Conservation (phyloP, 1,284 basidiomycete species). For the Volvariella volvacea region DNA sequence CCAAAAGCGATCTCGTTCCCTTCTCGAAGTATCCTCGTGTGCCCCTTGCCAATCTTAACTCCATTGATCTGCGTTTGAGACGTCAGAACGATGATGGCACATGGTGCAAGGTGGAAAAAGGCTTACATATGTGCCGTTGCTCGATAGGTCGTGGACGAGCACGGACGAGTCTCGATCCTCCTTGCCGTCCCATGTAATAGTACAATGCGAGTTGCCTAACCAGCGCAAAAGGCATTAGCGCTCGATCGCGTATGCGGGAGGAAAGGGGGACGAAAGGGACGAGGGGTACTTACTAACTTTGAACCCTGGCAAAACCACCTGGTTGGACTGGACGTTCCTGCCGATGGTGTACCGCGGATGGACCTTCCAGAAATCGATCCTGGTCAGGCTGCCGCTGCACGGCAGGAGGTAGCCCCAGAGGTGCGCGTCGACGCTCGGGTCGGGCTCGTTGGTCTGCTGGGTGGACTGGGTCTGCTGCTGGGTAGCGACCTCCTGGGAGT, state of each 20-base stretch:
- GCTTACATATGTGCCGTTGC: slow-evolving; percentile 84
- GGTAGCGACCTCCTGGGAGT: slow-evolving; percentile 18
- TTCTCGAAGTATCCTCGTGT: slow-evolving; percentile 57
- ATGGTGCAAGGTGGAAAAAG: slow-evolving; percentile 3
- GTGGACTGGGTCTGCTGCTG: slow-evolving; percentile 46
- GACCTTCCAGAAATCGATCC: slow-evolving; percentile 55
- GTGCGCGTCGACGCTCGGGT: slow-evolving; percentile 31
- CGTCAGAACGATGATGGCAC: slow-evolving; percentile 1
- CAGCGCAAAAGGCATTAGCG: slow-evolving; percentile 2
- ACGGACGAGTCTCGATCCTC: slow-evolving; percentile 47
- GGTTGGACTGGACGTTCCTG: slow-evolving; percentile 40
- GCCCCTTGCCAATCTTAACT: slow-evolving; percentile 50
- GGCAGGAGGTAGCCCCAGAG: slow-evolving; percentile 69
- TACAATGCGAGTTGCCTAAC: slow-evolving; percentile 62
- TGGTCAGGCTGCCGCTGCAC: slow-evolving; percentile 38
- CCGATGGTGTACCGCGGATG: slow-evolving; percentile 46
- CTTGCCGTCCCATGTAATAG: slow-evolving; percentile 61
- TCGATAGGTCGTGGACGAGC: slow-evolving; percentile 65
- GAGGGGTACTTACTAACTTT: slow-evolving; percentile 72
- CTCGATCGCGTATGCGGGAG: slow-evolving; percentile 4
- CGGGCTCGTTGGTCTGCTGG: slow-evolving; percentile 39
- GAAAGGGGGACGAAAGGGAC: slow-evolving; percentile 1
- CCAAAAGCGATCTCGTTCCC: slow-evolving; percentile 84
- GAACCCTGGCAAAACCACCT: slow-evolving; percentile 52
- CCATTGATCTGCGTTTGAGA: slow-evolving; percentile 60